A percentile compares a stretch with the other conserved stretches of the same genome.
Evolutionary conservation across 768 basidiomycete species (phyloP).

Genomic region (Daedaleopsis sinensis): DNA sequence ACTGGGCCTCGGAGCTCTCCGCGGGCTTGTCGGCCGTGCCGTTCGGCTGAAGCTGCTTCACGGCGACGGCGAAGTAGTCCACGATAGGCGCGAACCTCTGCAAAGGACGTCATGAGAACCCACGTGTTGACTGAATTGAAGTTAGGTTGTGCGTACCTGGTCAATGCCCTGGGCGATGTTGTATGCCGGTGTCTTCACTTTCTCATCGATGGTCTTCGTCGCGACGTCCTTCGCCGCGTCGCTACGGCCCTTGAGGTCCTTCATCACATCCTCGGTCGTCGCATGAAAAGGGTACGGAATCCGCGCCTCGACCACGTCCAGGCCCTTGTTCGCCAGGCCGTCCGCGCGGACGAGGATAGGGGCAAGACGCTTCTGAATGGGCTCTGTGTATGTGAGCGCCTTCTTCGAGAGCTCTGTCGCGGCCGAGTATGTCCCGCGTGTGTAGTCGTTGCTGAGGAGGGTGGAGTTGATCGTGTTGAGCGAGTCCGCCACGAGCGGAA

Average conservation of each 20-base stretch:
- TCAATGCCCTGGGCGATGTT: conserved; percentile 70
- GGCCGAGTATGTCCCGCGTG: conserved; percentile 64
- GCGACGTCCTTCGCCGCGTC: conserved; percentile 59
- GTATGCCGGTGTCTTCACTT: conserved; percentile 62
- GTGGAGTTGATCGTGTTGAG: conserved; percentile 61
- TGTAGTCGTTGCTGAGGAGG: conserved; percentile 61
- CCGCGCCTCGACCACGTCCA: conserved; percentile 71
- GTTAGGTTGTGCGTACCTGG: conserved; percentile 49
- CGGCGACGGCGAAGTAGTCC: conserved; percentile 66
- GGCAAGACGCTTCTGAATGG: conserved; percentile 64
- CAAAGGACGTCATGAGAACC: conserved; percentile 22
- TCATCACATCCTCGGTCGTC: conserved; percentile 70
- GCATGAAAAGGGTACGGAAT: conserved; percentile 80
- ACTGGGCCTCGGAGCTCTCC: conserved; percentile 57
- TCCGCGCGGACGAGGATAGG: conserved; percentile 69
- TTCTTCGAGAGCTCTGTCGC: conserved; percentile 59
- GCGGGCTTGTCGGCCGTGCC: conserved; percentile 52
- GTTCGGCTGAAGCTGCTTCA: conserved; percentile 40
- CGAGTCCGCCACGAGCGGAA: conserved; percentile 72
- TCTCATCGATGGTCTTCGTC: conserved; percentile 67
- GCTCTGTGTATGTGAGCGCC: conserved; percentile 52
- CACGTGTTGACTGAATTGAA: conserved; percentile 7
- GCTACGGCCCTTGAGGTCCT: conserved; percentile 57
- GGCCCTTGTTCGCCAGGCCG: conserved; percentile 69
- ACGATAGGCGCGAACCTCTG: conserved; percentile 77